Conservation (phyloP, 2,329 filamentous ascomycete species). For the Scedosporium dehoogii region DNA sequence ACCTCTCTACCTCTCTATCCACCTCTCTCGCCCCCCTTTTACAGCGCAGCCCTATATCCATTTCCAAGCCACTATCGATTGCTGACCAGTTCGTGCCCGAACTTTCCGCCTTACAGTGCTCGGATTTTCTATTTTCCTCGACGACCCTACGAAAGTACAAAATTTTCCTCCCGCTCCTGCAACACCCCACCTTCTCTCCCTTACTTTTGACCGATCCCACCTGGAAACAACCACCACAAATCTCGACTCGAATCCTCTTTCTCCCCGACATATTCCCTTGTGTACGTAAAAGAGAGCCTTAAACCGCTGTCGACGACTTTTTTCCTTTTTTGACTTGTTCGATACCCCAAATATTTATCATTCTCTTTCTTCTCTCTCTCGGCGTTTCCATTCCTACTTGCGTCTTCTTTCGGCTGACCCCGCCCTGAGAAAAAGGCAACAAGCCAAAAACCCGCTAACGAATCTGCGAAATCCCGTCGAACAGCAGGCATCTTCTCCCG, state of each 20-base stretch:
- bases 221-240: constrained; percentile 3
- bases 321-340: not conserved
- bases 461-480: not conserved
- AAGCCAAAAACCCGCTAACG: not conserved
- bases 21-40: not conserved
- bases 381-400: not conserved
- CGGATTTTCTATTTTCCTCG: not conserved
- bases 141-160: not conserved
- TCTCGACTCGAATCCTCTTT: not conserved
- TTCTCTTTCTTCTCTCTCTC: not conserved
- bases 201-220: not conserved
- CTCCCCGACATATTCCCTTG: not conserved
- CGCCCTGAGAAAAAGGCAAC: not conserved
- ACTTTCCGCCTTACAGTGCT: not conserved
- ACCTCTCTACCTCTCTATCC: too few relatives aligned
- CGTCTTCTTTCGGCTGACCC: not conserved
- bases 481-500: not conserved
- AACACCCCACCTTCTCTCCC: constrained; percentile 1
- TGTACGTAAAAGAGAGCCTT: constrained; percentile 3
- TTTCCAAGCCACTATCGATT: not conserved
- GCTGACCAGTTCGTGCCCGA: not conserved
- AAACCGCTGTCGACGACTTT: constrained; percentile 1
- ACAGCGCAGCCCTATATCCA: not conserved
- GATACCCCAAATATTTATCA: constrained; percentile 2
- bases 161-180: constrained; percentile 3